Evolutionary conservation across 1,139 yeast species (phyloP).

Genomic region (Saccharomyces hybrid): DNA sequence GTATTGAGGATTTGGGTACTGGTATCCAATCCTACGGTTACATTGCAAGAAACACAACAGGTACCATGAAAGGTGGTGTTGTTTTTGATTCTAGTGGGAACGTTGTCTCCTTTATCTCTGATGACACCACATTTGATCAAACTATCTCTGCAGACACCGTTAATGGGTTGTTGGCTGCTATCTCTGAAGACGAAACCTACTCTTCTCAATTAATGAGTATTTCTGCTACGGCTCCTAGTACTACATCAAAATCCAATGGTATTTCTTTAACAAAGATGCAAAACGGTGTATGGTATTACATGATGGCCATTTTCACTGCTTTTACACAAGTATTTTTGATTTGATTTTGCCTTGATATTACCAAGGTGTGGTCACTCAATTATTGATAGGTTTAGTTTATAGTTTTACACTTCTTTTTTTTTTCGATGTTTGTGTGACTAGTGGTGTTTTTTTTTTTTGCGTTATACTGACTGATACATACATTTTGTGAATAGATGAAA

Average conservation of each 20-base stretch:
- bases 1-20: conserved; percentile 48
- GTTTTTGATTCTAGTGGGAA: conserved; percentile 54
- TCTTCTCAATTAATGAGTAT: conserved; percentile 22
- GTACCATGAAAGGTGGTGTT: conserved; percentile 62
- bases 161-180: conserved; percentile 15
- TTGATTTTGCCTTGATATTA: neutral
- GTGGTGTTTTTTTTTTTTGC: neutral
- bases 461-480: conserved; percentile 1
- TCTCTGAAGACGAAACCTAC: conserved; percentile 18
- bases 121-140: conserved; percentile 43
- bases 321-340: conserved; percentile 14
- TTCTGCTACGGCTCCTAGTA: conserved; percentile 26
- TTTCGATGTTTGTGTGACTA: neutral
- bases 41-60: conserved; percentile 43
- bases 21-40: conserved; percentile 57
- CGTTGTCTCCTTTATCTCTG: conserved; percentile 54
- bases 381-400: neutral
- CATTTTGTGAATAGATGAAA: neutral
- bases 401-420: neutral
- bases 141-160: conserved; percentile 26
- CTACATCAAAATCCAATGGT: conserved; percentile 20
- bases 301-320: conserved; percentile 16
- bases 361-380: neutral
- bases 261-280: conserved; percentile 9
- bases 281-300: conserved; percentile 21